Evolutionary conservation across 768 basidiomycete genomes (phyloP).

Genomic region (Grammothele lineata): DNA sequence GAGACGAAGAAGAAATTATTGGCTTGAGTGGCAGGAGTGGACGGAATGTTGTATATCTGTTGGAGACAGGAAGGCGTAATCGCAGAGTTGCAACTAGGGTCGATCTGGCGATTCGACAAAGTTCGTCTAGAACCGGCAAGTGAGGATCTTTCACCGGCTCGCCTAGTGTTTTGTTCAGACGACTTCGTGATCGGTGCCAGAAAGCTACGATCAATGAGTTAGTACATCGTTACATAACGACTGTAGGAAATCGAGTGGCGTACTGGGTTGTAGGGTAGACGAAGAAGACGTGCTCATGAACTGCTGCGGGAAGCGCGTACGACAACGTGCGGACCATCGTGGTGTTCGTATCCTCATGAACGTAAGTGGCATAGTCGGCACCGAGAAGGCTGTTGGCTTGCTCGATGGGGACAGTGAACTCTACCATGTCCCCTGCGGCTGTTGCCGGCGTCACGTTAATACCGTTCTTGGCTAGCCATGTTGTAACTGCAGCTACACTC

Average conservation of each 20-base stretch:
- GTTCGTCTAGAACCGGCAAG: neutral
- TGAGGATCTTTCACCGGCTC: neutral
- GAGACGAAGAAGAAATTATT: slow-evolving; percentile 28
- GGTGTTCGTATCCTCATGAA: slow-evolving; percentile 26
- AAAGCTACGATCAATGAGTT: no score
- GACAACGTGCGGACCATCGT: slow-evolving; percentile 30
- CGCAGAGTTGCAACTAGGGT: slow-evolving; percentile 17
- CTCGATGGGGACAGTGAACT: slow-evolving; percentile 24
- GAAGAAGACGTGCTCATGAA: slow-evolving; percentile 26
- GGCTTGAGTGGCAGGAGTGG: slow-evolving; percentile 26
- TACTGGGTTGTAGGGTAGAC: slow-evolving; percentile 29
- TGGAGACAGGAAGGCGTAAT: slow-evolving; percentile 26
- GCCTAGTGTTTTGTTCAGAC: neutral
- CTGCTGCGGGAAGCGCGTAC: slow-evolving; percentile 32
- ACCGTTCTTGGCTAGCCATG: slow-evolving; percentile 2
- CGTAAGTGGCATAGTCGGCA: slow-evolving; percentile 21
- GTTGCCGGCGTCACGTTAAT: neutral
- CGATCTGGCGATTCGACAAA: slow-evolving; percentile 1
- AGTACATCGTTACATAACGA: no score
- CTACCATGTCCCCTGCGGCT: slow-evolving; percentile 27
- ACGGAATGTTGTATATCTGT: slow-evolving; percentile 32
- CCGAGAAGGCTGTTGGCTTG: slow-evolving; percentile 1
- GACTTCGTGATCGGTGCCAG: slow-evolving; percentile 6
- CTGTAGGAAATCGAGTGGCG: slow-evolving; percentile 1
- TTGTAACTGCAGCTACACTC: slow-evolving; percentile 5